A percentile compares a stretch with the other conserved stretches of the same genome.
phyloP scores from a whole-genome alignment of 2,329 filamentous ascomycete genomes.

The Phialophora chinensis region DNA sequence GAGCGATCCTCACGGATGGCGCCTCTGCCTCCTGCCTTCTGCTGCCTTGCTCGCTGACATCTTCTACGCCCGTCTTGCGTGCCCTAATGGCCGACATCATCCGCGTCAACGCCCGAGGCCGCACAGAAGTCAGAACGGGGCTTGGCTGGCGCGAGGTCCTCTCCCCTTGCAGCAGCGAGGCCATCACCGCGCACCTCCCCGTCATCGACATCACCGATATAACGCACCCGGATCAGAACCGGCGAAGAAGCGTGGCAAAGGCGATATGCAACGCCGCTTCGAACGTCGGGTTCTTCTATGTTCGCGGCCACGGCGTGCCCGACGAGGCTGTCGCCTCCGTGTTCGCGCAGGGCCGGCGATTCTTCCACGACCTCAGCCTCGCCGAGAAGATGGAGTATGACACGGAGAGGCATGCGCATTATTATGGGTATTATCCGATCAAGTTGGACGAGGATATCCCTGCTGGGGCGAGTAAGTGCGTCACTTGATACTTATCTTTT shows the following conservation, averaged over 20 bases:
- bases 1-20: background rate
- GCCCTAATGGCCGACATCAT: conserved; percentile 26
- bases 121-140: conserved; percentile 30
- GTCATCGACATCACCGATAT: conserved; percentile 58
- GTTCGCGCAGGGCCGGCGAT: conserved; percentile 26
- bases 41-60: background rate
- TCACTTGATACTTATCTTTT: background rate
- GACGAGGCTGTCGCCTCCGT: conserved; percentile 43
- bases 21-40: background rate
- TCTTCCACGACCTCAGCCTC: conserved; percentile 30
- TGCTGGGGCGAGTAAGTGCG: conserved; percentile 31
- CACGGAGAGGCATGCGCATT: conserved; percentile 32
- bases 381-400: conserved; percentile 33
- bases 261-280: conserved; percentile 55
- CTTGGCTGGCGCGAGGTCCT: conserved; percentile 30
- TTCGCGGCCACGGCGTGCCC: conserved; percentile 55
- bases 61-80: background rate
- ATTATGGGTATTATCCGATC: conserved; percentile 34
- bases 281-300: conserved; percentile 57
- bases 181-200: conserved; percentile 54
- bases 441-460: conserved; percentile 24
- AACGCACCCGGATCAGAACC: conserved; percentile 42
- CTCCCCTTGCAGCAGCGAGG: conserved; percentile 14
- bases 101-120: conserved; percentile 16
- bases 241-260: conserved; percentile 50